Evolutionary conservation across 208 protist genomes (phyloP).

Genomic region (Leishmania tarentolae): DNA sequence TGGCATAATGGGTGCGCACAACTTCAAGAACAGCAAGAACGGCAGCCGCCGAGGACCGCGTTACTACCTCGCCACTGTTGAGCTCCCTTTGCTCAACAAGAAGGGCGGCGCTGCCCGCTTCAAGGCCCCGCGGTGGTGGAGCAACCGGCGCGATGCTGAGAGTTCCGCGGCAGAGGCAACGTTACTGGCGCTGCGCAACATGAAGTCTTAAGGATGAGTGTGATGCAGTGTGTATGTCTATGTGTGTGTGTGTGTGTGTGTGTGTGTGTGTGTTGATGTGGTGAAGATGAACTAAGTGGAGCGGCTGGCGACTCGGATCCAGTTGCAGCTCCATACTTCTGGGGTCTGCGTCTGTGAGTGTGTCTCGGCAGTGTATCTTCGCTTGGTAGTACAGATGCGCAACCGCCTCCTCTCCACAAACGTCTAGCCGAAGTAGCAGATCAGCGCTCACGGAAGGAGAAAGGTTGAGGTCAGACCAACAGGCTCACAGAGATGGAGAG

Average conservation of each 20-base stretch:
- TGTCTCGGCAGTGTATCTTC: not conserved
- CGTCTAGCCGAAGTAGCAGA: not conserved
- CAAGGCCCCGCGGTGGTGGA: constrained; percentile 53
- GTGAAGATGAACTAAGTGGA: not conserved
- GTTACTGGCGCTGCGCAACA: constrained; percentile 42
- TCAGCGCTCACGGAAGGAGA: not conserved
- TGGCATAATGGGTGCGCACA: constrained; percentile 32
- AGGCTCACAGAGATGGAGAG: too few species aligned
- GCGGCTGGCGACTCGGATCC: not conserved
- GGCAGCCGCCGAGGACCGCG: constrained; percentile 48
- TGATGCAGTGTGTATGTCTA: not conserved
- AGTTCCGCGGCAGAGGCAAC: constrained; percentile 58
- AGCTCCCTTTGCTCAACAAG: constrained; percentile 71
- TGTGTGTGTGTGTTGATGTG: not conserved
- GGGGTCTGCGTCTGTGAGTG: not conserved
- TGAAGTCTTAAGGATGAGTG: constrained; percentile 31
- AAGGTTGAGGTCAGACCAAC: too few species aligned
- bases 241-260: too few species aligned
- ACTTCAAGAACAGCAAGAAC: constrained; percentile 35
- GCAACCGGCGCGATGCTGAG: constrained; percentile 49
- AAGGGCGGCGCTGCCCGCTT: constrained; percentile 58
- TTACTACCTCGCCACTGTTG: constrained; percentile 57
- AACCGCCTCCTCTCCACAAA: not conserved
- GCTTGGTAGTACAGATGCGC: not conserved
- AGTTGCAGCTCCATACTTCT: not conserved